Percentiles rank a stretch among this genome's conserved stretches.
These are phyloP conservation scores for Arctostaphylos glauca DNA, from an alignment of 148 eudicot genomes.

Conservation along the genomic window DNA sequence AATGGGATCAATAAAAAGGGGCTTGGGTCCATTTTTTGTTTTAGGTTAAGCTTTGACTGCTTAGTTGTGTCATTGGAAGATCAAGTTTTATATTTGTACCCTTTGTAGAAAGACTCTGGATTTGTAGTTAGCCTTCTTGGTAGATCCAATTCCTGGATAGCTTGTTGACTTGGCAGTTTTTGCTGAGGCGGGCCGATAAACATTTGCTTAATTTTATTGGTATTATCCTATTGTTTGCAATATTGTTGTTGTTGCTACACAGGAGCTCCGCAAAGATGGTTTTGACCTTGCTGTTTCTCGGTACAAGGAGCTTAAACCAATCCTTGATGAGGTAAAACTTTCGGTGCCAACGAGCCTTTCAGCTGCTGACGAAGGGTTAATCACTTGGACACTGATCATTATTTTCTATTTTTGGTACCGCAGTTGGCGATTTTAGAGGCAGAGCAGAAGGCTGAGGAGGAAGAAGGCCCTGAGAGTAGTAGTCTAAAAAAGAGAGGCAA, in stretches of 20 bases:
- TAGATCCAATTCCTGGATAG: not conserved
- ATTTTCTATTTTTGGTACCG: not conserved
- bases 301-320: slow-evolving; percentile 93
- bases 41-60: not conserved
- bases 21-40: not conserved
- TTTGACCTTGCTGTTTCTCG: slow-evolving; percentile 95
- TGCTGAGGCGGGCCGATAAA: not conserved
- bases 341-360: not conserved
- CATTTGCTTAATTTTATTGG: not conserved
- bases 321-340: slow-evolving; percentile 78
- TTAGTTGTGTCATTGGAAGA: slow-evolving; percentile 5
- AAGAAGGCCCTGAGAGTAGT: slow-evolving; percentile 64
- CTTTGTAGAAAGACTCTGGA: not conserved
- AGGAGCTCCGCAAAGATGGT: slow-evolving; percentile 98
- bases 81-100: not conserved
- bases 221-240: not conserved
- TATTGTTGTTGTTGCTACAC: slow-evolving; percentile 18
- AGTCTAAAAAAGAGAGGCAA: slow-evolving; percentile 56
- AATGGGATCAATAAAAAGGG: not conserved
- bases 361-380: not conserved
- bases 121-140: not conserved
- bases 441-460: slow-evolving; percentile 96
- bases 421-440: slow-evolving; percentile 87
- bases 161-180: not conserved
- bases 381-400: not conserved